phyloP scores from a whole-genome alignment of 2,329 filamentous ascomycete genomes.

The Fusarium compactum region DNA sequence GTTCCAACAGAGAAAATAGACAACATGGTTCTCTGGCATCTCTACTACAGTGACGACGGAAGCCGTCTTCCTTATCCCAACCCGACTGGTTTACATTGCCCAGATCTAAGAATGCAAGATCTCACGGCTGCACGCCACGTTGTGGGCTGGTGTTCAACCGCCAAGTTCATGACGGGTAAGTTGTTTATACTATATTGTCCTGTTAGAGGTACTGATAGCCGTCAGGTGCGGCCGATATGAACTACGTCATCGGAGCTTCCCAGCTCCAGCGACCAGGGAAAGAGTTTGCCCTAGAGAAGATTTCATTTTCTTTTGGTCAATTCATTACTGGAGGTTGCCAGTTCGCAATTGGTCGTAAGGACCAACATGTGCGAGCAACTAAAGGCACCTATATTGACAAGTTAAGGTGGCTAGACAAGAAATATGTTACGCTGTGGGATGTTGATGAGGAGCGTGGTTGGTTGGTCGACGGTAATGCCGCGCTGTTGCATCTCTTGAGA shows the following conservation, averaged over 20 bases:
- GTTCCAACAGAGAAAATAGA: fast-evolving
- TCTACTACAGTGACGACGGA: neutral
- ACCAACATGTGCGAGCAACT: fast-evolving
- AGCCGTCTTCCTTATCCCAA: neutral
- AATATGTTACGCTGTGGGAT: neutral
- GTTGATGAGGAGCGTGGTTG: neutral
- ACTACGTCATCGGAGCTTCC: neutral
- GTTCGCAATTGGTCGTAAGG: neutral
- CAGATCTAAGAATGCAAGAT: fast-evolving
- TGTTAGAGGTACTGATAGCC: fast-evolving
- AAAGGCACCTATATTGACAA: neutral
- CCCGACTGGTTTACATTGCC: neutral
- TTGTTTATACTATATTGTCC: fast-evolving
- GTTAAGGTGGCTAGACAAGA: neutral
- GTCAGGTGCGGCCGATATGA: neutral
- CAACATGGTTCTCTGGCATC: neutral
- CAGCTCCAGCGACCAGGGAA: neutral
- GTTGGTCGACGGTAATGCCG: neutral
- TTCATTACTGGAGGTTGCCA: neutral
- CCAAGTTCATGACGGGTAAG: neutral
- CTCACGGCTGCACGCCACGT: neutral
- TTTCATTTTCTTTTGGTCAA: neutral
- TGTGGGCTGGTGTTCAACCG: neutral
- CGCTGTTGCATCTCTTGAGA: neutral
- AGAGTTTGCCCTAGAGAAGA: neutral